Evolutionary conservation across 2,329 filamentous ascomycete species (phyloP).

Genomic region (Xylariales sp.): DNA sequence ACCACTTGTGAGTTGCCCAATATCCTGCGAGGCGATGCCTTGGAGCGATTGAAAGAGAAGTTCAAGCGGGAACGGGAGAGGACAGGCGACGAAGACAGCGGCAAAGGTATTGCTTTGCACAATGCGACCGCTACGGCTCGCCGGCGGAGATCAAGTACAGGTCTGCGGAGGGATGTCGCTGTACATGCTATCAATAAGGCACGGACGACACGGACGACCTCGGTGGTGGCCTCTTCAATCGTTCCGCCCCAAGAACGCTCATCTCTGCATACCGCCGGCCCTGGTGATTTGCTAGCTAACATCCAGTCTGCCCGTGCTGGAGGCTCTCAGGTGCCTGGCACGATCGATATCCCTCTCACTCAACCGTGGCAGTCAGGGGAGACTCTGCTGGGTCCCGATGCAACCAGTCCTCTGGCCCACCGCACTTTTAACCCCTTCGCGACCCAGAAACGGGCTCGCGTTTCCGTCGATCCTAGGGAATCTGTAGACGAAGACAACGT

Average conservation of each 20-base stretch:
- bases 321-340: conserved; percentile 36
- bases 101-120: conserved; percentile 92
- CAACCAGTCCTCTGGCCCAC: conserved; percentile 43
- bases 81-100: conserved; percentile 72
- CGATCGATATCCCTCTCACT: conserved; percentile 20
- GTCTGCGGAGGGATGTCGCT: conserved; percentile 73
- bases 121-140: conserved; percentile 64
- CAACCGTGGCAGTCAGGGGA: conserved; percentile 8
- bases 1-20: conserved; percentile 90
- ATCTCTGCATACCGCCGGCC: conserved; percentile 50
- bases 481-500: conserved; percentile 81
- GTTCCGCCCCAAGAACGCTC: conserved; percentile 35
- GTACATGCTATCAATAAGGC: conserved; percentile 60
- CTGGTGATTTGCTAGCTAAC: conserved; percentile 77
- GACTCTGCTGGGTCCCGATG: conserved; percentile 18
- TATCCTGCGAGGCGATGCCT: conserved; percentile 74
- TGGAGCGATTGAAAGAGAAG: conserved; percentile 86
- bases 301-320: conserved; percentile 64
- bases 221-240: conserved; percentile 36
- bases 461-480: conserved; percentile 65
- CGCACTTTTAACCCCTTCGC: conserved; percentile 53
- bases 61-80: conserved; percentile 82
- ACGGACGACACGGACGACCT: conserved; percentile 39
- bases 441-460: conserved; percentile 43
- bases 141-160: conserved; percentile 67